These are phyloP conservation scores for Taxillus chinensis DNA, from an alignment of 164 flowering plant species.

Conservation along the genomic window DNA sequence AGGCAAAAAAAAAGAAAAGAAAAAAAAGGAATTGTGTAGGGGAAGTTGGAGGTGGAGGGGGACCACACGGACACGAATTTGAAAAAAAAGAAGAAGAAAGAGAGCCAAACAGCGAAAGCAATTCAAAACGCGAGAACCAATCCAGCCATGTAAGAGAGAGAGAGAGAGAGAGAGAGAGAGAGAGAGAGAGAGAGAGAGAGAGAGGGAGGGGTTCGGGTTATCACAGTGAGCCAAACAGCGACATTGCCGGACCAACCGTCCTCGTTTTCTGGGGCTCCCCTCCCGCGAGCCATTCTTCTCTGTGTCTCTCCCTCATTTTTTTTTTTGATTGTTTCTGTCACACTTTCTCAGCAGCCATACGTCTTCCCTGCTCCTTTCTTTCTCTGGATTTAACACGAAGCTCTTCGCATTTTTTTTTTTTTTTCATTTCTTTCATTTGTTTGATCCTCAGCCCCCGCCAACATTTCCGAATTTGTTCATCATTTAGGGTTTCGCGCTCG, in stretches of 20 bases:
- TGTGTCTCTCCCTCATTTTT: too few relatives aligned
- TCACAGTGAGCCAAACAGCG: not conserved
- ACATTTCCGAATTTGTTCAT: not conserved
- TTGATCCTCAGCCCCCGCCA: not conserved
- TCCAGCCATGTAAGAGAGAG: too few relatives aligned
- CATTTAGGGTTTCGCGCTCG: not conserved
- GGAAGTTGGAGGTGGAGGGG: too few relatives aligned
- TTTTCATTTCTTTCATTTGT: not conserved
- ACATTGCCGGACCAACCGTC: not conserved
- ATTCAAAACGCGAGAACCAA: too few relatives aligned
- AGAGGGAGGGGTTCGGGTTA: too few relatives aligned
- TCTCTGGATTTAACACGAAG: not conserved
- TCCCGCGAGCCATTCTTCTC: not conserved
- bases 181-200: too few relatives aligned
- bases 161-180: too few relatives aligned
- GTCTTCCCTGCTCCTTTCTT: not conserved
- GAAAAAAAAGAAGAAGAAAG: too few relatives aligned
- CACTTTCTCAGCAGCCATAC: not conserved
- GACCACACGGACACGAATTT: too few relatives aligned
- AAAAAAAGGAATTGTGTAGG: too few relatives aligned
- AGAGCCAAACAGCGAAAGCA: too few relatives aligned
- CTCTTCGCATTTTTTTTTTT: not conserved
- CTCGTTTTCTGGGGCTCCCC: not conserved
- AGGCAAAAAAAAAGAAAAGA: too few relatives aligned
- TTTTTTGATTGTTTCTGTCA: not conserved